Base-by-base conservation (phyloP, 2,329 filamentous ascomycete species). In the Colletotrichum godetiae region DNA sequence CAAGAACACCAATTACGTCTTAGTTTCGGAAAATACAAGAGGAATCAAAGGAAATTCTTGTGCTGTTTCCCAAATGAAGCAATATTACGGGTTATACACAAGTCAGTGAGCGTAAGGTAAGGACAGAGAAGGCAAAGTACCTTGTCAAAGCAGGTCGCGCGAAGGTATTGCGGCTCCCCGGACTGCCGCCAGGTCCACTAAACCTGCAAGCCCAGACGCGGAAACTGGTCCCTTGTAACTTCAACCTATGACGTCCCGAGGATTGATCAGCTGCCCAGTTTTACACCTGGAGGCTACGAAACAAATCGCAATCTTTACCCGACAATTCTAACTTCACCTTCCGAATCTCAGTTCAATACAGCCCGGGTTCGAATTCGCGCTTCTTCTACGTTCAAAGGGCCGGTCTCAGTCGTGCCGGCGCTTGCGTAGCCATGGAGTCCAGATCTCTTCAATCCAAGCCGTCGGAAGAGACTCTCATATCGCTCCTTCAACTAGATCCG, bases 401-500 rank as follows among this genome's bases (percentile, higher is more conserved):
- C 33, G 31, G 33, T 33, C 35, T 35, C 60, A 46, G 22, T 24
- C 52, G 42, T 33, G 22, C 35, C 12, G n/a, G 46, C 37, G 27
- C 15, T 6, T 19, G 42, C 19, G 42, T 49, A n/a, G 42, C 27
- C 57, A 75, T 75, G 74, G 74, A 74, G 52, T 67, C 66, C 11
- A 63, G 64, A 46, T 72, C 71, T 8, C 75, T 76, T 33, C 58
- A 67, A 15, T 67, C 72, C 31, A 74, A 69, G 42, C 59, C 71
- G 4, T 76, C 76, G 2, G 69, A 75, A 35, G 76, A 76, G 57
- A 76, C 76, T 19, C 75, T 77, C 56, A 61, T 68, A 31, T 76
- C 76, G 33, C 76, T 77, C 29, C 68, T 73, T 15, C 76, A 77
- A 57, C 46, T 77, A 59, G 76, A 77, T 27, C 76, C 76, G 8